phyloP scores from a whole-genome alignment of 2,329 filamentous ascomycete genomes.

The Aspergillus sp. region DNA sequence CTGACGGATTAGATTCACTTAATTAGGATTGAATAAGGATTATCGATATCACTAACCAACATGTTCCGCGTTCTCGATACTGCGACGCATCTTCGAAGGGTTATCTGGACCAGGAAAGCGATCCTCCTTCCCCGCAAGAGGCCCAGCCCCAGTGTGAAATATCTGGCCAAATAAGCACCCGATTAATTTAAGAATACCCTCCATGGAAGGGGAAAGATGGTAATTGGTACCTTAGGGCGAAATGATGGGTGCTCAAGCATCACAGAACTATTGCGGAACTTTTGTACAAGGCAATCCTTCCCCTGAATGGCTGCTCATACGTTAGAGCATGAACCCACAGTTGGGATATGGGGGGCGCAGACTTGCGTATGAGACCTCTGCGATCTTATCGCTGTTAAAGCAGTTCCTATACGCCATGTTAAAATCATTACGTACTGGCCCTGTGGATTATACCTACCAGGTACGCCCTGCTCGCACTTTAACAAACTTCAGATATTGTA shows the following conservation, averaged over 20 bases:
- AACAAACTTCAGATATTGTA: conserved; percentile 61
- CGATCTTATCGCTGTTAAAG: conserved; percentile 79
- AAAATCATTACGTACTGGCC: conserved; percentile 11
- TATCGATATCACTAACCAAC: conserved; percentile 60
- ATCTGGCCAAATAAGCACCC: conserved; percentile 42
- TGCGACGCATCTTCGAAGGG: conserved; percentile 80
- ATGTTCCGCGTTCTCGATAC: conserved; percentile 81
- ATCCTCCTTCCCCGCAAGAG: conserved; percentile 68
- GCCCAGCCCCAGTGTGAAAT: conserved; percentile 53
- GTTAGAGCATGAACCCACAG: conserved; percentile 25
- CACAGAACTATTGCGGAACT: conserved; percentile 94
- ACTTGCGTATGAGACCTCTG: conserved; percentile 96
- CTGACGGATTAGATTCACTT: conserved; percentile 6
- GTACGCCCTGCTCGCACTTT: conserved; percentile 67
- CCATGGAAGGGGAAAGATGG: not conserved
- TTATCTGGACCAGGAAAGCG: conserved; percentile 79
- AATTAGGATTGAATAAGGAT: not conserved
- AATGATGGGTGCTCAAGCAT: conserved; percentile 84
- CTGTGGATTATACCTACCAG: conserved; percentile 50
- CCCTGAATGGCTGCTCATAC: conserved; percentile 74
- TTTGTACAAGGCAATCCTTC: conserved; percentile 83
- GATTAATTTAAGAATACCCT: not conserved
- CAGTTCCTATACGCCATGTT: conserved; percentile 60
- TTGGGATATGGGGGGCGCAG: conserved; percentile 37
- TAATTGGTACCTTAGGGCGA: conserved; percentile 70